Evolutionary conservation across 345 rosid genomes (phyloP), one percentile per base, ranked within the genome.

Genomic region (Streptanthus diversifolius): DNA sequence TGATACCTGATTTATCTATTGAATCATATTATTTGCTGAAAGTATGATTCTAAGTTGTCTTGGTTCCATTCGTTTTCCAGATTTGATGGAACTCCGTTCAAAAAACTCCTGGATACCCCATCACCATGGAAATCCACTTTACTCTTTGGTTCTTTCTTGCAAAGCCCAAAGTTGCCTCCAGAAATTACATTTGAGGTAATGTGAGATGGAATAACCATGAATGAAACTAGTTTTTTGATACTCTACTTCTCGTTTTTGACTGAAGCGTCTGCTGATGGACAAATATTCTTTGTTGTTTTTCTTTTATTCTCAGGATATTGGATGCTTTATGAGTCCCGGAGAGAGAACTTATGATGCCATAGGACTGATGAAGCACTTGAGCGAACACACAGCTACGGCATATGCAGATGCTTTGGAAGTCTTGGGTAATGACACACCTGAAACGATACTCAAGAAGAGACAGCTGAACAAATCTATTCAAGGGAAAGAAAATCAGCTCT

Each of bases 81-180:
- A 79, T 90, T 90, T 71, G 88, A 92, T 66, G 96, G 80, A 40
- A 95, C 98, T 60, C 98, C 98, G 30, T 87, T 82, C 51, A 85
- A 68, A 80, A 85, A 91, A 79, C 90, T 87, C 37, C 76, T 92
- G 4, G 92, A 95, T 63, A 83, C 98, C 37, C 99, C 97, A 71
- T 87, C 95, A 27, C 96, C 96, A 19, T 92, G 99, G 99, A 95
- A 86, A 72, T 95, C 99, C 7, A 93, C 99, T 49, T 88, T 89
- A 86, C 91, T 87, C 81, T 74, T 95, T 49, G 85, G 89, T 80
- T 80, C 97, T 27, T 88, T 95, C 74, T 62, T 84, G 53, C 86
- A 87, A 18, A 96, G 97, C 53, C 91, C 96, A 60, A 84, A 87
- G 72, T 52, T 89, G 66, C 86, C 88, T 70, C 87, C 96, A 51